Evolutionary conservation across 2,329 filamentous ascomycete genomes (phyloP).

Genomic region (Microcyclospora tardicrescens): DNA sequence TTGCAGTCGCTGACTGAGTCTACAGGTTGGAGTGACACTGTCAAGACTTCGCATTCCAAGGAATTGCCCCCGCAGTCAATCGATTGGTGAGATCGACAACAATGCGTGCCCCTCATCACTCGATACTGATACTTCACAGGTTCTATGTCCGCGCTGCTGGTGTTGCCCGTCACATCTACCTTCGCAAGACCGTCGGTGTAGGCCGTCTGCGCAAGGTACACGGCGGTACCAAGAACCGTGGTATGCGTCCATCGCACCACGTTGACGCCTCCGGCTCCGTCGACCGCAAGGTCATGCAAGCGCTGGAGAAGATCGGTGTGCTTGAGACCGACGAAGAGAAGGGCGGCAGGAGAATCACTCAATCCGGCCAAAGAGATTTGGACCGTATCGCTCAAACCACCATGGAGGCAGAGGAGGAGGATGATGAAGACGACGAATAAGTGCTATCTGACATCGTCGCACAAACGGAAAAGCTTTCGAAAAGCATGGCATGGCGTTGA

Average conservation of each 20-base stretch:
- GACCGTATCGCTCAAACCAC: constrained; percentile 53
- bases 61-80: constrained; percentile 96
- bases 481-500: too few species aligned
- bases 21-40: constrained; percentile 96
- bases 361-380: constrained; percentile 97
- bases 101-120: too few species aligned
- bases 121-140: constrained; percentile 22
- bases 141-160: constrained; percentile 79
- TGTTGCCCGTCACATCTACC: constrained; percentile 95
- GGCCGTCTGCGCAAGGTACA: constrained; percentile 94
- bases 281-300: constrained; percentile 94
- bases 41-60: constrained; percentile 94
- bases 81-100: constrained; percentile 67
- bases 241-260: constrained; percentile 81
- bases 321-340: constrained; percentile 97
- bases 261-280: constrained; percentile 89
- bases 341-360: constrained; percentile 95
- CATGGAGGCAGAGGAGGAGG: constrained; percentile 39
- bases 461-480: too few species aligned
- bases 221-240: constrained; percentile 86
- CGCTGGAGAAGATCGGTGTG: constrained; percentile 98
- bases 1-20: constrained; percentile 32
- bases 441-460: neutral
- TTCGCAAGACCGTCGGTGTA: constrained; percentile 98
- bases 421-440: constrained; percentile 26